A percentile compares a stretch with the other conserved stretches of the same genome.
These are phyloP conservation scores for Gossypium anomalum DNA, from an alignment of 345 rosid species.

Conservation along the genomic window DNA sequence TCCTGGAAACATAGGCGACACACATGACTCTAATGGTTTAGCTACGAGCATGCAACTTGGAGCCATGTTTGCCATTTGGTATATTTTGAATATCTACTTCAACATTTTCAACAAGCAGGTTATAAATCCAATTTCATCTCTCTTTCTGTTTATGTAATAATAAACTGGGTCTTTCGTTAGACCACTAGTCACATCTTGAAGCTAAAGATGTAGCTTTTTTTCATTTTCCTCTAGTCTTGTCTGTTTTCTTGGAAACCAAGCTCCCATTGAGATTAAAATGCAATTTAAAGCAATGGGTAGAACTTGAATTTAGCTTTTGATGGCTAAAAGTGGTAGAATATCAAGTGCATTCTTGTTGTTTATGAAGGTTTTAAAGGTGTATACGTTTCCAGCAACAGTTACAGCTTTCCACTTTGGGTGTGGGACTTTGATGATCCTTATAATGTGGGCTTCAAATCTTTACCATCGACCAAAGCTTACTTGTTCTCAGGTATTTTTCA, in stretches of 20 bases:
- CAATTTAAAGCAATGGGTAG: not conserved
- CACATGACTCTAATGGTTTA: slow-evolving; percentile 22
- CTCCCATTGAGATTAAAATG: not conserved
- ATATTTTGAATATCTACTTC: slow-evolving; percentile 63
- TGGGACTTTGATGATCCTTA: slow-evolving; percentile 52
- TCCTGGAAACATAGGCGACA: slow-evolving; percentile 40
- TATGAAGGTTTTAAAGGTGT: slow-evolving; percentile 61
- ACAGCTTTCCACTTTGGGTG: slow-evolving; percentile 77
- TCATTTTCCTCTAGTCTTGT: too few relatives aligned
- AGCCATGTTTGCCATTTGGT: slow-evolving; percentile 66
- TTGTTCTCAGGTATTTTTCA: slow-evolving; percentile 52
- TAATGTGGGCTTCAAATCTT: slow-evolving; percentile 72
- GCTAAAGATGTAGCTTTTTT: too few relatives aligned
- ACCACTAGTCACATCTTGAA: too few relatives aligned
- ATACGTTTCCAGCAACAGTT: slow-evolving; percentile 78
- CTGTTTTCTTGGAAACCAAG: too few relatives aligned
- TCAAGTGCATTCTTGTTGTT: not conserved
- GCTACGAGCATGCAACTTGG: slow-evolving; percentile 34
- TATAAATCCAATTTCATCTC: slow-evolving; percentile 3
- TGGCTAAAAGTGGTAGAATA: not conserved
- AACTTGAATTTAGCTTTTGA: not conserved
- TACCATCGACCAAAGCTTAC: slow-evolving; percentile 53
- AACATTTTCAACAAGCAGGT: slow-evolving; percentile 80
- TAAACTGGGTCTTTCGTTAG: too few relatives aligned
- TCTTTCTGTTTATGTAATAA: not conserved